phyloP scores from a whole-genome alignment of 495 filamentous ascomycete species.

The Penicillium argentinense region DNA sequence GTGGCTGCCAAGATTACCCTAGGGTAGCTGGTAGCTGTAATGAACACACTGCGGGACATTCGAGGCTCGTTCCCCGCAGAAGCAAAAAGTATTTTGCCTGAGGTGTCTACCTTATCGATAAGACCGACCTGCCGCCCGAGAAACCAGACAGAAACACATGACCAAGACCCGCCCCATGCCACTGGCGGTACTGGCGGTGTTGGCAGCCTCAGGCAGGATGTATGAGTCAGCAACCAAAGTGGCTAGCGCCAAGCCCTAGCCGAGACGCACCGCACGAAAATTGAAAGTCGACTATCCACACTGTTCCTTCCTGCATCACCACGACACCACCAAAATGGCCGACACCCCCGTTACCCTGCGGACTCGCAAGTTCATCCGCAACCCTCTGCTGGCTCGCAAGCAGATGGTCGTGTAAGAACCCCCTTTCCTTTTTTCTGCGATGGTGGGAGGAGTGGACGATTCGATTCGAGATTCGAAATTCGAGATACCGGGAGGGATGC shows the following conservation, averaged over 20 bases:
- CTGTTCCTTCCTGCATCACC: slow-evolving; percentile 30
- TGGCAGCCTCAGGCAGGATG: no score
- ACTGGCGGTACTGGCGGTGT: no score
- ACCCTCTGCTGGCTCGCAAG: slow-evolving; percentile 96
- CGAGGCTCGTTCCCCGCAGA: no score
- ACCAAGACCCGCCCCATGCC: no score
- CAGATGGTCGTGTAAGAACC: slow-evolving; percentile 99
- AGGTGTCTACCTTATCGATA: slow-evolving; percentile 11
- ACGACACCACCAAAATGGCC: slow-evolving; percentile 70
- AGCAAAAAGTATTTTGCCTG: background rate
- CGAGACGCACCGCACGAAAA: slow-evolving; percentile 46
- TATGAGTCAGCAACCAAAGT: background rate
- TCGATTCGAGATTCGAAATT: slow-evolving; percentile 4
- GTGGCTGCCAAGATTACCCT: background rate
- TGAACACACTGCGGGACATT: no score
- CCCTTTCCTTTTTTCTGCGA: slow-evolving; percentile 15
- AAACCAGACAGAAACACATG: background rate
- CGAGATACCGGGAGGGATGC: background rate
- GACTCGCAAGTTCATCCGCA: slow-evolving; percentile 99
- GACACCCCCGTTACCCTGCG: slow-evolving; percentile 92
- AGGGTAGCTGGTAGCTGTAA: background rate
- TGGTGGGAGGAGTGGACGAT: slow-evolving; percentile 16
- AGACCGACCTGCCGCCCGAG: background rate
- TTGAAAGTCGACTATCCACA: slow-evolving; percentile 36
- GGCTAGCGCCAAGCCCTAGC: slow-evolving; percentile 40